These are phyloP conservation scores for Eremochloa ophiuroides DNA, from an alignment of 176 grass and related monocot genomes.

Conservation along the genomic window DNA sequence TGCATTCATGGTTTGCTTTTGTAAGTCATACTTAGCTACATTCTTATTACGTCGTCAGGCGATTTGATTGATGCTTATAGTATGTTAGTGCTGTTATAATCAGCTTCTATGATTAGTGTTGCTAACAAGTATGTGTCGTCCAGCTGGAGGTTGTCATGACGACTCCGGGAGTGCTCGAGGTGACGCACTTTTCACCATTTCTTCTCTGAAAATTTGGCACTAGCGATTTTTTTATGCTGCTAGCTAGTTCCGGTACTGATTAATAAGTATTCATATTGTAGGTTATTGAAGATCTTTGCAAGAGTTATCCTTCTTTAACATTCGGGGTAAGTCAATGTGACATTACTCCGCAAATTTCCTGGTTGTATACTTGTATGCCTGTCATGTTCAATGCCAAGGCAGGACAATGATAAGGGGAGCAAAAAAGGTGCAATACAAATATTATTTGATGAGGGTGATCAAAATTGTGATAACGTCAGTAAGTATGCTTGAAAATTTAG, in stretches of 20 bases:
- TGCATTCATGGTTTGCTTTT: not conserved
- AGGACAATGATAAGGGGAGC: not conserved
- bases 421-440: not conserved
- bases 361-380: not conserved
- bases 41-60: too few relatives aligned
- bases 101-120: not conserved
- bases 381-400: not conserved
- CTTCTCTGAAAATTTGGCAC: not conserved
- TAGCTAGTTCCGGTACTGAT: not conserved
- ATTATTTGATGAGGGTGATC: not conserved
- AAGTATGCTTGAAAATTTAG: not conserved
- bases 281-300: constrained; percentile 59
- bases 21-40: not conserved
- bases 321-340: constrained; percentile 46
- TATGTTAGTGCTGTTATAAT: not conserved
- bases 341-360: not conserved
- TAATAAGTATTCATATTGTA: constrained; percentile 8
- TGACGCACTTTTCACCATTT: constrained; percentile 11
- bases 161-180: constrained; percentile 75
- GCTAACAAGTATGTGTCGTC: constrained; percentile 20
- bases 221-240: not conserved
- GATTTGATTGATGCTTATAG: not conserved
- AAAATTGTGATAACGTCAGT: not conserved
- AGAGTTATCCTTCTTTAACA: constrained; percentile 62
- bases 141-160: constrained; percentile 89